Evolutionary conservation across 768 basidiomycete species (phyloP).

Genomic region (Pulveroboletus sp.): DNA sequence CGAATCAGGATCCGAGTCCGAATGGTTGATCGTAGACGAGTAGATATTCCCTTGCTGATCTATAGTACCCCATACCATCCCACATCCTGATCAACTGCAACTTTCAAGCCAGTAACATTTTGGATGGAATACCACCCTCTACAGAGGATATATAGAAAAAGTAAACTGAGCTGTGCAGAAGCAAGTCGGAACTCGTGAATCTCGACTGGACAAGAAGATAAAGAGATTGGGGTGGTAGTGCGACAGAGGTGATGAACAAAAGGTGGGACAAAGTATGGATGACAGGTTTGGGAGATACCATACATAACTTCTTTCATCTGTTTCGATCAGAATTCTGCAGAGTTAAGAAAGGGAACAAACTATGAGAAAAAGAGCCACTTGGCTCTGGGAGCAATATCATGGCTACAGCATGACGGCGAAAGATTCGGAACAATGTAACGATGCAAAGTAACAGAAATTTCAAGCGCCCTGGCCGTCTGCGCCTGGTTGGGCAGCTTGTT

Average conservation of each 20-base stretch:
- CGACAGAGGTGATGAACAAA: conserved; percentile 23
- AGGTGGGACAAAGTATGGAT: conserved; percentile 28
- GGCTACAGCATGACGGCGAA: conserved; percentile 33
- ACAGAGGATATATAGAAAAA: conserved; percentile 28
- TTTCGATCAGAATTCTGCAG: conserved; percentile 31
- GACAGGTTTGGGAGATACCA: conserved; percentile 31
- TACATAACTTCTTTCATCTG: conserved; percentile 32
- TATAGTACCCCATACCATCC: conserved; percentile 23
- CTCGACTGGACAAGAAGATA: conserved; percentile 25
- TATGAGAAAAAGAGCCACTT: conserved; percentile 16
- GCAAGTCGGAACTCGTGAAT: conserved; percentile 23
- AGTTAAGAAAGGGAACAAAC: conserved; percentile 24
- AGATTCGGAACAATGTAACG: conserved; percentile 23
- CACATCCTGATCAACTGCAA: conserved; percentile 6
- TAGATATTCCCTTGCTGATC: conserved; percentile 13
- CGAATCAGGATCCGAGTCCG: conserved; percentile 79
- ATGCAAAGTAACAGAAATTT: conserved; percentile 23
- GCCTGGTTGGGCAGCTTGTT: conserved; percentile 63
- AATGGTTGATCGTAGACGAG: conserved; percentile 79
- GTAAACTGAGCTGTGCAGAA: conserved; percentile 17
- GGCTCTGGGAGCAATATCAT: conserved; percentile 21
- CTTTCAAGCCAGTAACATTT: conserved; percentile 23
- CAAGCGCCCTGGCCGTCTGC: conserved; percentile 46
- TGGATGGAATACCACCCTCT: conserved; percentile 31
- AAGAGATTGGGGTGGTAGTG: conserved; percentile 11